Evolutionary conservation across 495 filamentous ascomycete genomes (phyloP).

Genomic region (Viridothelium virens): DNA sequence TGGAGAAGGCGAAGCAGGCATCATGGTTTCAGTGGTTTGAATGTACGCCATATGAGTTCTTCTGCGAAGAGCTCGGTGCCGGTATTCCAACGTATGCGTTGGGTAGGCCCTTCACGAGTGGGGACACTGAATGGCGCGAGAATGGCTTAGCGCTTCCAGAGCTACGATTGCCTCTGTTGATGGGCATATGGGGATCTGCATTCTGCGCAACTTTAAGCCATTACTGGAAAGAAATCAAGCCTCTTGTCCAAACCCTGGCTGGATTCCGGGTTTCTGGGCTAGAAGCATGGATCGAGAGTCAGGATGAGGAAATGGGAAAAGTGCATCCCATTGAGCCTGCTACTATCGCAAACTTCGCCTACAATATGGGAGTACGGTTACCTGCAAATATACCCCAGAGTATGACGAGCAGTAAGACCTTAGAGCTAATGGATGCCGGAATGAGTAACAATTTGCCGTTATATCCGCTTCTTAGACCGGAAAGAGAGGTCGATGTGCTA

Average conservation of each 20-base stretch:
- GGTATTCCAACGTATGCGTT: conserved; percentile 94
- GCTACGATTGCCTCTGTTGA: conserved; percentile 64
- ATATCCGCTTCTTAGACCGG: conserved; percentile 83
- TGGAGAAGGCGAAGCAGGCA: conserved; percentile 60
- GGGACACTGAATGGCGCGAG: conserved; percentile 52
- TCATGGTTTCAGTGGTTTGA: conserved; percentile 99
- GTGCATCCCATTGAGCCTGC: conserved; percentile 91
- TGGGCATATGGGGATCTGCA: conserved; percentile 91
- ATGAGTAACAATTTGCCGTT: conserved; percentile 98
- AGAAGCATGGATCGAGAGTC: conserved; percentile 42
- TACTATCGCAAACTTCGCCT: conserved; percentile 74
- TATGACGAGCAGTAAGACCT: conserved; percentile 57
- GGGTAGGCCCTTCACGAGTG: conserved; percentile 70
- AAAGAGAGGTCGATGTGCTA: conserved; percentile 82
- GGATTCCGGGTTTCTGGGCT: conserved; percentile 87
- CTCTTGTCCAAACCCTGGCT: conserved; percentile 61
- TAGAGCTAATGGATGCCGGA: conserved; percentile 89
- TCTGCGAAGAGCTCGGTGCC: conserved; percentile 82
- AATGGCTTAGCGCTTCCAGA: conserved; percentile 67
- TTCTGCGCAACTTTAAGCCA: conserved; percentile 93
- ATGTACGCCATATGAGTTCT: conserved; percentile 89
- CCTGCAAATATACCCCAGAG: conserved; percentile 66
- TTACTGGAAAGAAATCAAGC: conserved; percentile 89
- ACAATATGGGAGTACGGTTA: conserved; percentile 67
- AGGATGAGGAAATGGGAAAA: conserved; percentile 72